Conservation (phyloP, 805 yeast species). For the Candida qinlingensis region DNA sequence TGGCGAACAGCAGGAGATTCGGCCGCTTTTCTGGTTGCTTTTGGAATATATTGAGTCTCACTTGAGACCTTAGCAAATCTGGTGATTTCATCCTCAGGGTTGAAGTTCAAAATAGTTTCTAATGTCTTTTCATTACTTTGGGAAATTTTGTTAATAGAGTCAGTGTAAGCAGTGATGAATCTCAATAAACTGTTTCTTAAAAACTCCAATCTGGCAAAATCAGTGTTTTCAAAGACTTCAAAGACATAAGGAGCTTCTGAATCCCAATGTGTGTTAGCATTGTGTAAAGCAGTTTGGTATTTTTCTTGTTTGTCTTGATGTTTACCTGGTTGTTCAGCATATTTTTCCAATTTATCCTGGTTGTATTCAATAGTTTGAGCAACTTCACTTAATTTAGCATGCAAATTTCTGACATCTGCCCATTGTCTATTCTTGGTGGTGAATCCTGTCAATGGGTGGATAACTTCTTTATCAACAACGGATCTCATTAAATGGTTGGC, state of each 20-base stretch:
- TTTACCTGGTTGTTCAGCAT: constrained; percentile 17
- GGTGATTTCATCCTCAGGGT: constrained; percentile 53
- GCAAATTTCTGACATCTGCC: constrained; percentile 46
- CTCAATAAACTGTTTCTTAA: constrained; percentile 63
- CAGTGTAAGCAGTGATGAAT: constrained; percentile 57
- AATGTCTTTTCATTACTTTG: constrained; percentile 57
- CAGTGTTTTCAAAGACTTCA: constrained; percentile 69
- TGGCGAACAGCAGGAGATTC: constrained; percentile 18
- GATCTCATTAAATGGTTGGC: constrained; percentile 44
- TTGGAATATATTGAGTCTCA: constrained; percentile 21
- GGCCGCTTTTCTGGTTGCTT: constrained; percentile 25
- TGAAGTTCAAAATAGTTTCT: constrained; percentile 59
- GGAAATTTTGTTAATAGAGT: constrained; percentile 40
- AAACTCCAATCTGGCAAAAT: constrained; percentile 52
- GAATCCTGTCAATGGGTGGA: constrained; percentile 48
- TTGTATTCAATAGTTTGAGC: constrained; percentile 38
- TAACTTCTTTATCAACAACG: constrained; percentile 46
- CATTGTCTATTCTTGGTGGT: constrained; percentile 49
- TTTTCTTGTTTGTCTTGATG: constrained; percentile 21
- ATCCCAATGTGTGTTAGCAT: constrained; percentile 63
- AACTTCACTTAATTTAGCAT: constrained; percentile 38
- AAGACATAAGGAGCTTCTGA: constrained; percentile 72
- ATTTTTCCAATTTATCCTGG: constrained; percentile 36
- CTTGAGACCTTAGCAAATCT: constrained; percentile 45
- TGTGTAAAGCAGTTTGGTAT: constrained; percentile 36